These are phyloP conservation scores for Jacaranda copaia DNA, from an alignment of 257 asterid genomes.

Conservation along the genomic window DNA sequence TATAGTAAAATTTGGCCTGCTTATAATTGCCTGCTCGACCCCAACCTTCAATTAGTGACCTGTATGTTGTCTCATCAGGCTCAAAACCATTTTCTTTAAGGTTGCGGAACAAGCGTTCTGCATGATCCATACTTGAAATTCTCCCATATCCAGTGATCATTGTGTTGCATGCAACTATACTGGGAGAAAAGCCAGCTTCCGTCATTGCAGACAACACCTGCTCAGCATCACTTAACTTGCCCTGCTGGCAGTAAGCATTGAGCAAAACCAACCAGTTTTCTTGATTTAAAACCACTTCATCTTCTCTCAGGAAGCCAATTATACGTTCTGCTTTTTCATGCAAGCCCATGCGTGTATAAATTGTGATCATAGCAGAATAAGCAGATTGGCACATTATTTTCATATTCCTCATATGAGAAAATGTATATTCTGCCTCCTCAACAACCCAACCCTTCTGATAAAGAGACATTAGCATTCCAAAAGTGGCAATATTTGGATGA, in stretches of 20 bases:
- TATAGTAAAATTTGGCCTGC: constrained; percentile 55
- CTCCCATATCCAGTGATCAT: constrained; percentile 92
- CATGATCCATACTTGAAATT: constrained; percentile 62
- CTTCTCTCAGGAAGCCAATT: constrained; percentile 71
- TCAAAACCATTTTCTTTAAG: constrained; percentile 58
- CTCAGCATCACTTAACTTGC: constrained; percentile 72
- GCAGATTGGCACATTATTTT: constrained; percentile 70
- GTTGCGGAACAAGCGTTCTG: constrained; percentile 59
- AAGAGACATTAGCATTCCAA: constrained; percentile 90
- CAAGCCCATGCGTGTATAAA: constrained; percentile 74
- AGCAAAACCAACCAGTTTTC: constrained; percentile 93
- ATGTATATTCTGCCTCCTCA: constrained; percentile 81
- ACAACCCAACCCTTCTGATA: constrained; percentile 73
- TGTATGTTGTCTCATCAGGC: constrained; percentile 89
- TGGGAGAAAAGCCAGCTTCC: constrained; percentile 69
- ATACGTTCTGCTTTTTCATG: constrained; percentile 75
- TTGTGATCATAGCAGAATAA: constrained; percentile 88
- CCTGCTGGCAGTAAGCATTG: constrained; percentile 90
- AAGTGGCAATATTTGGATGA: constrained; percentile 81
- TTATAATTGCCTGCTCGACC: constrained; percentile 69
- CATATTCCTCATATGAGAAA: constrained; percentile 74
- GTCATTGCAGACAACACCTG: constrained; percentile 60
- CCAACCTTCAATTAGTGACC: constrained; percentile 95
- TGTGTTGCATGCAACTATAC: constrained; percentile 82
- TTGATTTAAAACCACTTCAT: constrained; percentile 60